Evolutionary conservation across 2,329 filamentous ascomycete genomes (phyloP).

Genomic region (Beauveria asiatica): DNA sequence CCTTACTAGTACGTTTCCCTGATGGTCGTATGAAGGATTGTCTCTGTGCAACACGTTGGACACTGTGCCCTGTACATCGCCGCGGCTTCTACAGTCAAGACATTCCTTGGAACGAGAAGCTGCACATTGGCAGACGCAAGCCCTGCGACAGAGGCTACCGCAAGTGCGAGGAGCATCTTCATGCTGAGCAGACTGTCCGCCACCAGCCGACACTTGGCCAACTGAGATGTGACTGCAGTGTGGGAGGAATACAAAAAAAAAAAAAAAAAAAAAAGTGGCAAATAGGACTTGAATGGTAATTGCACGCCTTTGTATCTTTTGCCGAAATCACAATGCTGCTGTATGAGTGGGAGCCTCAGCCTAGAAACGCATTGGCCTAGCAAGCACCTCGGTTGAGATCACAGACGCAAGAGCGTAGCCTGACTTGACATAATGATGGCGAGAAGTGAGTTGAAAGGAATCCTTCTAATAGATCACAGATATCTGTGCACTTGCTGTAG

Average conservation of each 20-base stretch:
- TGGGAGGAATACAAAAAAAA: background rate
- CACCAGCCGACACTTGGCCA: background rate
- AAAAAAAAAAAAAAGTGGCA: background rate
- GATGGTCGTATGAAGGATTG: background rate
- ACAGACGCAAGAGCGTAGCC: too few species aligned
- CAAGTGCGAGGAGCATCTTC: background rate
- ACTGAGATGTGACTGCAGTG: background rate
- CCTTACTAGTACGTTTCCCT: conserved; percentile 1
- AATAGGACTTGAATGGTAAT: background rate
- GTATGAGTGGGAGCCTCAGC: background rate
- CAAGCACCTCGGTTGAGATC: background rate
- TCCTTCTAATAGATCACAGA: background rate
- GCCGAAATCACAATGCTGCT: background rate
- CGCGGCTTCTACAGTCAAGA: background rate
- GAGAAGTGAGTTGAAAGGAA: background rate
- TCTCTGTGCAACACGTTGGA: background rate
- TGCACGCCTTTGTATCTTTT: background rate
- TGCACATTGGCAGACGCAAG: background rate
- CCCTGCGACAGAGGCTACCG: background rate
- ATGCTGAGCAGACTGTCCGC: background rate
- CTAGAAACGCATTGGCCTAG: background rate
- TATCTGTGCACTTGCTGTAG: background rate
- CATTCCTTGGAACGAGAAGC: background rate
- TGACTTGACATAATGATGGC: too few species aligned
- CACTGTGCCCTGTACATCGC: background rate